These are phyloP conservation scores for Carex cristatella DNA, from an alignment of 176 grass and related monocot species.

Conservation along the genomic window DNA sequence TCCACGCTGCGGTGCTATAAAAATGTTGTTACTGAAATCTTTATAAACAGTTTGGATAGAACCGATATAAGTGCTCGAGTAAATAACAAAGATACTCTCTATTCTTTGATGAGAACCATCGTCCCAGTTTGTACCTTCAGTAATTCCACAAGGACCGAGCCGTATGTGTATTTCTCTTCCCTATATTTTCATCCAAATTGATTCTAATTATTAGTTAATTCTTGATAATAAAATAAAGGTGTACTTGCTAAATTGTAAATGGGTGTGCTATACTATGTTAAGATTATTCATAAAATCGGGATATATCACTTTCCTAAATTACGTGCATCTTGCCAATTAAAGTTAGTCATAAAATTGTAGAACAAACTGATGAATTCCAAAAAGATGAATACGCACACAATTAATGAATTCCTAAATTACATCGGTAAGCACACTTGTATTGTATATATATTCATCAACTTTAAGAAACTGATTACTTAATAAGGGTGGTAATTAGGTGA, in stretches of 20 bases:
- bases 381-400: too few relatives aligned
- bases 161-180: constrained; percentile 13
- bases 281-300: too few relatives aligned
- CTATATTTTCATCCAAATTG: background rate
- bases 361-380: too few relatives aligned
- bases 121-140: background rate
- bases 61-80: background rate
- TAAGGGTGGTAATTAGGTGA: too few relatives aligned
- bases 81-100: constrained; percentile 17
- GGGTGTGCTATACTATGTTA: background rate
- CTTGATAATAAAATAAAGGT: background rate
- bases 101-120: constrained; percentile 19
- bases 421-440: too few relatives aligned
- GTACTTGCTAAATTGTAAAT: background rate
- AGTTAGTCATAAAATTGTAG: too few relatives aligned
- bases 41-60: constrained; percentile 17
- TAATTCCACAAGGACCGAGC: constrained; percentile 6
- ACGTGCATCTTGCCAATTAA: too few relatives aligned
- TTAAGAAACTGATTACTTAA: too few relatives aligned
- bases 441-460: too few relatives aligned
- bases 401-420: too few relatives aligned
- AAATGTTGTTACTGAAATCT: constrained; percentile 2
- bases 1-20: constrained; percentile 1
- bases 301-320: too few relatives aligned
- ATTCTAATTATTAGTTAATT: background rate